phyloP scores from a whole-genome alignment of 2,329 filamentous ascomycete genomes.

The Alternaria viburni region DNA sequence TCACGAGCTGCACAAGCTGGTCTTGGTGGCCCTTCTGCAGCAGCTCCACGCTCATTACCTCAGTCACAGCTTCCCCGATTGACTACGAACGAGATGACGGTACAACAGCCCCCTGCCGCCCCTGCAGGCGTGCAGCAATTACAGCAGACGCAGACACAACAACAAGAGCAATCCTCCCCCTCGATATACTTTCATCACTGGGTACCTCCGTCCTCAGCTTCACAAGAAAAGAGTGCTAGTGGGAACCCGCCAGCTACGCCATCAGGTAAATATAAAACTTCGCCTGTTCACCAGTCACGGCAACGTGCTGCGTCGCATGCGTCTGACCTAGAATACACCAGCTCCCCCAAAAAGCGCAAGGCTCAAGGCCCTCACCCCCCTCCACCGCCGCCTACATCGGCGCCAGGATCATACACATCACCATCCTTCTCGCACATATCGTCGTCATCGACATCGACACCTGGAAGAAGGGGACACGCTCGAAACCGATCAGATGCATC shows the following conservation, averaged over 20 bases:
- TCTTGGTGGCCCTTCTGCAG: constrained; percentile 45
- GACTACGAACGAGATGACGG: constrained; percentile 60
- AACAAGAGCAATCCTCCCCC: constrained; percentile 69
- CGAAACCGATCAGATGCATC: constrained; percentile 71
- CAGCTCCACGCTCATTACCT: constrained; percentile 53
- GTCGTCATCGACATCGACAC: constrained; percentile 60
- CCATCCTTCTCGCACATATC: constrained; percentile 63
- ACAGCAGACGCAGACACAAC: constrained; percentile 59
- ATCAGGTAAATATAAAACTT: constrained; percentile 65
- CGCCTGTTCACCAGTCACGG: constrained; percentile 47
- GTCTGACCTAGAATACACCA: constrained; percentile 67
- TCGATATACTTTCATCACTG: constrained; percentile 92
- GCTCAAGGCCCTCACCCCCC: constrained; percentile 62
- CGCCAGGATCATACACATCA: constrained; percentile 55
- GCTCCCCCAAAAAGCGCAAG: constrained; percentile 87
- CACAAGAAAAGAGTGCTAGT: constrained; percentile 60
- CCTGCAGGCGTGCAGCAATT: constrained; percentile 50
- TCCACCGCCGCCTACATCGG: constrained; percentile 59
- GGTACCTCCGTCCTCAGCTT: constrained; percentile 72
- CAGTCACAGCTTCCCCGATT: constrained; percentile 58
- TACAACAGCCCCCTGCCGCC: constrained; percentile 55
- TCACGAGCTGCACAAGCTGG: constrained; percentile 39
- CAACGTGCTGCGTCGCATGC: constrained; percentile 59
- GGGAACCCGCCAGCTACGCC: constrained; percentile 74
- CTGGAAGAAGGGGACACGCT: constrained; percentile 66